phyloP scores from a whole-genome alignment of 192 early-diverging fungal species.

The Gaertneriomyces semiglobifer region DNA sequence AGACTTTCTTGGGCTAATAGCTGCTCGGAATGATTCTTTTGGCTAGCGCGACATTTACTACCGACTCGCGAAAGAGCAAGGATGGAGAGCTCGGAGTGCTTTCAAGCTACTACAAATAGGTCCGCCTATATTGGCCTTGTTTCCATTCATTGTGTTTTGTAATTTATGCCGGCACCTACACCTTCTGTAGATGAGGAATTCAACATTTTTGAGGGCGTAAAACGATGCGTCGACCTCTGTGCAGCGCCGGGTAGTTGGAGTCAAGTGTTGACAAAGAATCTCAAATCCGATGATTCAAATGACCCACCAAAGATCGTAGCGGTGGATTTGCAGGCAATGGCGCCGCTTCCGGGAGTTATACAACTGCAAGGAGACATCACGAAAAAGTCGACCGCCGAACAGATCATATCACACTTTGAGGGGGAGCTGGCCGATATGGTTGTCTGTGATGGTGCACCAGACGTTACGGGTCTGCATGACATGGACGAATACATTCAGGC shows the following conservation, averaged over 20 bases:
- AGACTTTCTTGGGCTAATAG: background rate
- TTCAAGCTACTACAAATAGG: slow-evolving; percentile 95
- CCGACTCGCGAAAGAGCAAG: slow-evolving; percentile 94
- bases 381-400: slow-evolving; percentile 84
- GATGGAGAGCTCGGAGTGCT: slow-evolving; percentile 93
- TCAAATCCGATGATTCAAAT: slow-evolving; percentile 38
- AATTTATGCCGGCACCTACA: background rate
- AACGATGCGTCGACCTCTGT: slow-evolving; percentile 90
- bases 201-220: slow-evolving; percentile 80
- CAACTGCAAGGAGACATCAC: slow-evolving; percentile 98
- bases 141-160: background rate
- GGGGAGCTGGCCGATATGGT: slow-evolving; percentile 87
- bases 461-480: slow-evolving; percentile 96
- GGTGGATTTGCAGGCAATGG: slow-evolving; percentile 96
- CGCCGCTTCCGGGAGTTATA: slow-evolving; percentile 87
- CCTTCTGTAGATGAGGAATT: slow-evolving; percentile 77
- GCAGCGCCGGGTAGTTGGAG: slow-evolving; percentile 98
- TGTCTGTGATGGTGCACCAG: slow-evolving; percentile 93
- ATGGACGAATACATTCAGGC: slow-evolving; percentile 99
- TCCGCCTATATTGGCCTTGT: slow-evolving; percentile 2
- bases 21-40: background rate
- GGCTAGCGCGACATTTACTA: slow-evolving; percentile 87
- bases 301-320: slow-evolving; percentile 80
- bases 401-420: slow-evolving; percentile 87
- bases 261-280: slow-evolving; percentile 65